phyloP scores from a whole-genome alignment of 208 protist genomes.

The Leishmania tarentolae region DNA sequence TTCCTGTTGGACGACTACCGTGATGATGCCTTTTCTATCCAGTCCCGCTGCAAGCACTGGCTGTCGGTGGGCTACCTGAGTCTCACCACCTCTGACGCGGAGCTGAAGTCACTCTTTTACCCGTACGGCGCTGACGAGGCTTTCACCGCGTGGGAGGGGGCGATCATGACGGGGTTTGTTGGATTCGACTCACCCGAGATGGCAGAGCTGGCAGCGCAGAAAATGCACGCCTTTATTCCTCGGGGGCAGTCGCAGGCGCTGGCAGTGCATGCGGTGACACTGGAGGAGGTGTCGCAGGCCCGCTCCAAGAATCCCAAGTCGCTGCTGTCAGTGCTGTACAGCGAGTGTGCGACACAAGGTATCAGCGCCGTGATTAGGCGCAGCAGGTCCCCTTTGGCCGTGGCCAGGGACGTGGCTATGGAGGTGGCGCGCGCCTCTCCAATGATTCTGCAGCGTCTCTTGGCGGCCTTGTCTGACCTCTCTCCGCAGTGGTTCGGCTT shows the following conservation, averaged over 20 bases:
- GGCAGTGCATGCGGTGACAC: constrained; percentile 35
- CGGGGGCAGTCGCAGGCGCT: constrained; percentile 71
- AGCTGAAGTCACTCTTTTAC: constrained; percentile 82
- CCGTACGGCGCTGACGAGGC: constrained; percentile 84
- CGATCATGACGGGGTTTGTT: constrained; percentile 61
- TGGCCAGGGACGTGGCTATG: constrained; percentile 50
- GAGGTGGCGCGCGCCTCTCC: constrained; percentile 51
- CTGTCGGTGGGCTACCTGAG: constrained; percentile 65
- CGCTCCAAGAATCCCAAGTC: constrained; percentile 35
- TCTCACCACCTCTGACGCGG: constrained; percentile 44
- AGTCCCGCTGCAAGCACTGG: constrained; percentile 57
- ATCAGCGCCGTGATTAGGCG: constrained; percentile 35
- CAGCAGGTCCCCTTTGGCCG: constrained; percentile 20
- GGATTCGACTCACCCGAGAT: constrained; percentile 75
- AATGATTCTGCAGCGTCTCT: constrained; percentile 45
- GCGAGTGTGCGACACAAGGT: constrained; percentile 29
- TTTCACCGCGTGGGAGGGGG: constrained; percentile 52
- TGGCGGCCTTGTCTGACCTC: constrained; percentile 41
- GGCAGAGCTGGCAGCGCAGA: constrained; percentile 64
- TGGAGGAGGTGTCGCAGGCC: constrained; percentile 61
- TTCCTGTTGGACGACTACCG: constrained; percentile 47
- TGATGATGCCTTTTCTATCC: constrained; percentile 27
- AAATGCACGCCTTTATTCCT: constrained; percentile 87
- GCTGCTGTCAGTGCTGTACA: constrained; percentile 35
- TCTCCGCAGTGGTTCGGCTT: constrained; percentile 28